Evolutionary conservation across 2,329 filamentous ascomycete species (phyloP).

Genomic region (Hypoxylon sp.): DNA sequence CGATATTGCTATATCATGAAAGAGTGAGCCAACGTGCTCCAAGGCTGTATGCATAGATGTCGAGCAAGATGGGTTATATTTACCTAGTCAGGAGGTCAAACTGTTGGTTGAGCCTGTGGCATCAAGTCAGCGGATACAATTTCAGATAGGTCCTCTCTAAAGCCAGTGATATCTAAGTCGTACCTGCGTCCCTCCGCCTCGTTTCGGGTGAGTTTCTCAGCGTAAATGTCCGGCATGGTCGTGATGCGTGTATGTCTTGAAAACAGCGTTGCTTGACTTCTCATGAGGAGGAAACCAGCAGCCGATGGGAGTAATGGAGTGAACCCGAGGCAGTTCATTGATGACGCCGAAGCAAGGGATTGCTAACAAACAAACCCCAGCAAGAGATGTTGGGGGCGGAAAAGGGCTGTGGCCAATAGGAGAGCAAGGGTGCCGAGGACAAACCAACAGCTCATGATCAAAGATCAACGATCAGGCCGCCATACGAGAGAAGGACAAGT

Average conservation of each 20-base stretch:
- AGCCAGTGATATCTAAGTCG: background rate
- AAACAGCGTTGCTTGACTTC: conserved; percentile 1
- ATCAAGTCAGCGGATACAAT: background rate
- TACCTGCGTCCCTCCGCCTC: background rate
- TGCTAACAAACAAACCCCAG: background rate
- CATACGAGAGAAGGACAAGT: too few species aligned
- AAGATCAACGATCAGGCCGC: background rate
- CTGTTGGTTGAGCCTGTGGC: background rate
- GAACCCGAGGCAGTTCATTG: background rate
- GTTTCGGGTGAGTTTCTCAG: background rate
- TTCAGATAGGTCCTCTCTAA: background rate
- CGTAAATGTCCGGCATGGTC: conserved; percentile 1
- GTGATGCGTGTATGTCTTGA: background rate
- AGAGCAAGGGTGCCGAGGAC: background rate
- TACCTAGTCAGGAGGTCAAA: conserved; percentile 1
- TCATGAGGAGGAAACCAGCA: background rate
- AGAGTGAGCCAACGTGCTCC: background rate
- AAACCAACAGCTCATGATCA: background rate
- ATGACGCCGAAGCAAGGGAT: background rate
- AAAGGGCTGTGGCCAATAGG: too few species aligned
- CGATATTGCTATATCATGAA: background rate
- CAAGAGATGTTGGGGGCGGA: too few species aligned
- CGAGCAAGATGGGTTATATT: background rate
- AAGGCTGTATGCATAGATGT: conserved; percentile 1
- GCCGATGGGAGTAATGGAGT: background rate